Evolutionary conservation across 2,329 filamentous ascomycete species (phyloP), one percentile per base, ranked within the genome.

Genomic region (Diaporthe australafricana): DNA sequence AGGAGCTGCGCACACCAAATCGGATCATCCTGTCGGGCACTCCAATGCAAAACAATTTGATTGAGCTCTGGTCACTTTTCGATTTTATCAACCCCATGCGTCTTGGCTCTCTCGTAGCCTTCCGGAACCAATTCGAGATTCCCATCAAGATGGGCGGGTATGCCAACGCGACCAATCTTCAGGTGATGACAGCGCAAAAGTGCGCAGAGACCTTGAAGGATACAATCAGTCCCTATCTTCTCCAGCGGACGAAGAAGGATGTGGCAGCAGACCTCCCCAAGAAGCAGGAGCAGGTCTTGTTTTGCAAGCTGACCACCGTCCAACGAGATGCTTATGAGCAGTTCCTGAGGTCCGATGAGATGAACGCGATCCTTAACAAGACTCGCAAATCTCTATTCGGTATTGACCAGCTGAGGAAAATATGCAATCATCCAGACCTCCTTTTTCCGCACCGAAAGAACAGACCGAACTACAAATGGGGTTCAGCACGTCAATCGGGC

Each of bases 21-120:
- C 90, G 97, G 27, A 88, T 98, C 74, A 98, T 99, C 72, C 86
- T 99, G 1, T 98, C 97, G 0, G 96, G 96, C 6, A 99, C 96
- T 0, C 97, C 97, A 0, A 97, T 99, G 87, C 97, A 99, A 81
- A 99, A 99, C 81, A 98, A 98, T 74, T 84, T 99, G 32, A 92
- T 93, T 0, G 97, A 99, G 80, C 85, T 99, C 0, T 99, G 96
- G 96, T 98, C 96, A 0, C 84, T 99, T 0, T 98, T 99, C 79
- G 97, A 99, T 80, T 99, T 99, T 79, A 93, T 98, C 71, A 98
- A 95, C 74, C 96, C 97, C 0, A 98, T 98, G 94, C 92, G 95
- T 17, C 84, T 99, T 7, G 97, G 96, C 0, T 98, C 94, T 0
- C 86, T 98, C 16, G 93, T 98, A 71, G 94, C 93, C 75, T 99